Conservation (phyloP, 306 rosid genomes). For the Pyrus betulifolia region DNA sequence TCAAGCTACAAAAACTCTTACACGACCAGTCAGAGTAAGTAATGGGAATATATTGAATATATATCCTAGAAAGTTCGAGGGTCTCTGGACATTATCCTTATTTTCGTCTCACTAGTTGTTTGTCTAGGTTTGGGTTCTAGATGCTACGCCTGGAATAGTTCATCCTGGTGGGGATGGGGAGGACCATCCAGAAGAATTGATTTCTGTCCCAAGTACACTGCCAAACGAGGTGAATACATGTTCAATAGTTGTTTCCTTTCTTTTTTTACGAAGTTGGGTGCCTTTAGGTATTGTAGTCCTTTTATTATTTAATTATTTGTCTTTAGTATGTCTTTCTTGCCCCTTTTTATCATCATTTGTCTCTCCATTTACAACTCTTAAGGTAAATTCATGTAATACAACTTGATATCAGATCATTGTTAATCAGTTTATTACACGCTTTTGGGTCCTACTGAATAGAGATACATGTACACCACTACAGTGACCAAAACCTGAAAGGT, state of each 20-base stretch:
- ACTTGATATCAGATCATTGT: not conserved
- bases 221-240: conserved; percentile 59
- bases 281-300: not conserved
- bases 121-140: conserved; percentile 81
- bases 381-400: not conserved
- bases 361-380: not conserved
- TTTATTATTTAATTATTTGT: not conserved
- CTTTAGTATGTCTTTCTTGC: not conserved
- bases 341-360: not conserved
- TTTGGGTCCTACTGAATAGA: not conserved
- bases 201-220: conserved; percentile 61
- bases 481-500: no score
- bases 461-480: not conserved
- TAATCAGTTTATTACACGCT: not conserved
- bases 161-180: conserved; percentile 91
- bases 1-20: conserved; percentile 98
- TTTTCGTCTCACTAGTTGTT: not conserved
- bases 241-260: conserved; percentile 5
- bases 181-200: conserved; percentile 87
- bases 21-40: conserved; percentile 80
- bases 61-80: not conserved
- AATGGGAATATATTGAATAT: not conserved
- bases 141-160: conserved; percentile 90
- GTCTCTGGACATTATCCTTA: not conserved
- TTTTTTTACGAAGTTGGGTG: not conserved